Evolutionary conservation across 257 asterid species (phyloP).

Genomic region (Plectranthus barbatus): DNA sequence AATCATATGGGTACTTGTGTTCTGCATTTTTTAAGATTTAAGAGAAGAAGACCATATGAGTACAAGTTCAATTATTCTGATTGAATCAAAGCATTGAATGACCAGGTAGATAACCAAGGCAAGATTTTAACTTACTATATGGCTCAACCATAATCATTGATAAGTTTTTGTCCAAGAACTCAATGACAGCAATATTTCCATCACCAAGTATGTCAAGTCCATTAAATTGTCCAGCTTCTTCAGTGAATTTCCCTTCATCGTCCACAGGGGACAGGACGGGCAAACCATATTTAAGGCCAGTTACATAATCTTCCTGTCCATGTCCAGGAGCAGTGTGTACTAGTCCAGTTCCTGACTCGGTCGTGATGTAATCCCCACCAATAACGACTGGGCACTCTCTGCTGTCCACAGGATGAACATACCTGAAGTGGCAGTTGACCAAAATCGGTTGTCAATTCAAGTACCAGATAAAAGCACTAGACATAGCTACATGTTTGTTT

Average conservation of each 20-base stretch:
- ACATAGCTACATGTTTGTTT: neutral
- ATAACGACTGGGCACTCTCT: constrained; percentile 83
- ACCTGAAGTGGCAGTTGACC: constrained; percentile 39
- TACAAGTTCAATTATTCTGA: constrained; percentile 1
- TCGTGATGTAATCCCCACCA: constrained; percentile 94
- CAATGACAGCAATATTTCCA: constrained; percentile 81
- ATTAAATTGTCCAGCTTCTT: constrained; percentile 82
- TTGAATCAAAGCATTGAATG: neutral
- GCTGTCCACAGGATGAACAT: constrained; percentile 70
- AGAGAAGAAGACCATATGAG: constrained; percentile 10
- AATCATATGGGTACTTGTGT: constrained; percentile 98
- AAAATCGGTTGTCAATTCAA: constrained; percentile 2
- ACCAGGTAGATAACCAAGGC: neutral
- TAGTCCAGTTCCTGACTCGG: constrained; percentile 96
- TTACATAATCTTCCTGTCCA: constrained; percentile 88
- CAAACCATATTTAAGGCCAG: constrained; percentile 83
- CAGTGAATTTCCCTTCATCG: constrained; percentile 83
- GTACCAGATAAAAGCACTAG: neutral
- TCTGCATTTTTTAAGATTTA: constrained; percentile 35
- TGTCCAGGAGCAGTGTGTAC: constrained; percentile 99
- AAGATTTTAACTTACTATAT: constrained; percentile 60
- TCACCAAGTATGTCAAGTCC: constrained; percentile 88
- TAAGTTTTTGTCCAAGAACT: constrained; percentile 59
- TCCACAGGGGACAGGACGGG: constrained; percentile 90
- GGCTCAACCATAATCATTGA: constrained; percentile 89